Evolutionary conservation across 768 basidiomycete species (phyloP).

Genomic region (Pleurotus cornucopiae): DNA sequence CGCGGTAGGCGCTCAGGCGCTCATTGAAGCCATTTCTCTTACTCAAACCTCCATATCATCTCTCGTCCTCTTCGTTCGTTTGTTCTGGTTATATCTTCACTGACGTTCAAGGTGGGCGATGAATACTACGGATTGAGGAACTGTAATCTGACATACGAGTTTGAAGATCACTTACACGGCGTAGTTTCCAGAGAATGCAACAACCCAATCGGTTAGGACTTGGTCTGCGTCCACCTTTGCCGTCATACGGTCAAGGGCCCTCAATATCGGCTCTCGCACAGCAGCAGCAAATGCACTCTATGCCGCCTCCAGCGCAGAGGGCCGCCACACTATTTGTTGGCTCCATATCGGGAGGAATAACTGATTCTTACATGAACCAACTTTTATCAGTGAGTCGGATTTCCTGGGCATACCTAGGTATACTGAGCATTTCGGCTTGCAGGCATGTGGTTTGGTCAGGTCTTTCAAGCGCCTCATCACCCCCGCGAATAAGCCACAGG

Average conservation of each 20-base stretch:
- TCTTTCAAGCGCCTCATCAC: constrained; percentile 93
- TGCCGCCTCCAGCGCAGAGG: constrained; percentile 65
- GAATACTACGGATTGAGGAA: no score
- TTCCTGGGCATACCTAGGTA: background rate
- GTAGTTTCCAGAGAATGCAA: constrained; percentile 34
- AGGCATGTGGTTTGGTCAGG: constrained; percentile 89
- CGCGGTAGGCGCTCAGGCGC: no score
- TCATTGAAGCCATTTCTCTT: background rate
- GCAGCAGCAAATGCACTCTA: constrained; percentile 66
- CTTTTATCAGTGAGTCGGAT: constrained; percentile 62
- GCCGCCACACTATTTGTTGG: constrained; percentile 85
- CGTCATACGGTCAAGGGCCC: constrained; percentile 87
- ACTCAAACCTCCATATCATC: background rate
- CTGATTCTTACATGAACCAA: constrained; percentile 74
- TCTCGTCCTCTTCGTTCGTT: no score
- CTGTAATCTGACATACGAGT: no score
- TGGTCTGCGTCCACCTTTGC: constrained; percentile 84
- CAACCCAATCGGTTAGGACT: constrained; percentile 82
- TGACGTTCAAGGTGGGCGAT: no score
- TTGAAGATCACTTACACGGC: background rate
- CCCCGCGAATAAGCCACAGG: constrained; percentile 90
- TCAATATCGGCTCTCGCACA: constrained; percentile 90
- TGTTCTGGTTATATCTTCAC: no score
- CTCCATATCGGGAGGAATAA: constrained; percentile 91
- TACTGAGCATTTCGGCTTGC: background rate